Conservation (phyloP, 805 yeast genomes). For the Candida coquimbonensis region DNA sequence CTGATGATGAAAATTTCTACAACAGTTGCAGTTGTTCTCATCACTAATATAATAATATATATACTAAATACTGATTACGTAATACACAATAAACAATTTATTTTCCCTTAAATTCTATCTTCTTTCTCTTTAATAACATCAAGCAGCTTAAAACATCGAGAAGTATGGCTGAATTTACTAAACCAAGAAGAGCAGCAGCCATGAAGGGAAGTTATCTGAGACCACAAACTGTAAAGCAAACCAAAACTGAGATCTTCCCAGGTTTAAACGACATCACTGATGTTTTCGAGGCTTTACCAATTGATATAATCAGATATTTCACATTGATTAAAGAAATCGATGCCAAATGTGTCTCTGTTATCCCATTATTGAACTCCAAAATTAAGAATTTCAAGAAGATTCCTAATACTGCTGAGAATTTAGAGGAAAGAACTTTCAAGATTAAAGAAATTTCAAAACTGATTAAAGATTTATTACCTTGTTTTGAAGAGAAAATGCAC, state of each 20-base stretch:
- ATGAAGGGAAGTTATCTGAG: neutral
- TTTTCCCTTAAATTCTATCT: neutral
- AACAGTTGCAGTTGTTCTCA: conserved; percentile 21
- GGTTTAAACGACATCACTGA: conserved; percentile 91
- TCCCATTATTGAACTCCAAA: conserved; percentile 56
- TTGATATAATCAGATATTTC: conserved; percentile 74
- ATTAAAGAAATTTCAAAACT: conserved; percentile 31
- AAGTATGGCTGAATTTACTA: neutral
- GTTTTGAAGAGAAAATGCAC: conserved; percentile 95
- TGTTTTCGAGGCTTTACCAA: conserved; percentile 84
- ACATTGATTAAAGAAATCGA: conserved; percentile 89
- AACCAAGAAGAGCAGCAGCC: neutral
- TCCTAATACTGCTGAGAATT: conserved; percentile 15
- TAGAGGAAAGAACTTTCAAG: conserved; percentile 20
- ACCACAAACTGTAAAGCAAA: conserved; percentile 10
- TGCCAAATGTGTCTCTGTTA: conserved; percentile 77
- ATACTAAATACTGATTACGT: neutral
- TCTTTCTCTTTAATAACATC: neutral
- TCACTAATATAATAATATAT: conserved; percentile 4
- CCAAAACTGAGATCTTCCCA: conserved; percentile 48
- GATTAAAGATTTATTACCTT: conserved; percentile 72
- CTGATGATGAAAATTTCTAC: conserved; percentile 22
- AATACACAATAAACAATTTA: too few relatives aligned
- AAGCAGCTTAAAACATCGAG: too few relatives aligned
- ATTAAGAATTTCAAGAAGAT: conserved; percentile 42